These are phyloP conservation scores for Thermothielavioides terrestris DNA, from an alignment of 495 filamentous ascomycete genomes.

Conservation along the genomic window DNA sequence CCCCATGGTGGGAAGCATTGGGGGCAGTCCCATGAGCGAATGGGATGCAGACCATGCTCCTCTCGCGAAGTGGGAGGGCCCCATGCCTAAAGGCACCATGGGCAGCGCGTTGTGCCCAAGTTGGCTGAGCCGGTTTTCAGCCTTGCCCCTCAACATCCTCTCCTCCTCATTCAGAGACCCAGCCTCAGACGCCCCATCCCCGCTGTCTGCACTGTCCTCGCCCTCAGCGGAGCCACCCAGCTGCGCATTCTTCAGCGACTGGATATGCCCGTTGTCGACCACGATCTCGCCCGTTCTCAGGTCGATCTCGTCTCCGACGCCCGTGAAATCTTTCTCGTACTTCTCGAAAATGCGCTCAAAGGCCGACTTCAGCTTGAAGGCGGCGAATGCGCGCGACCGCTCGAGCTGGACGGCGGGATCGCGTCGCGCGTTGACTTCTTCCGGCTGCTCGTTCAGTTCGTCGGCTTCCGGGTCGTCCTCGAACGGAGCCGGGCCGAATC, in stretches of 20 bases:
- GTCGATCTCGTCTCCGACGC: conserved; percentile 46
- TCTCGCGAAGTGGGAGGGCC: not conserved
- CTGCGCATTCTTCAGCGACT: conserved; percentile 34
- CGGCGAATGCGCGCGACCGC: conserved; percentile 51
- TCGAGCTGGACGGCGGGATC: conserved; percentile 47
- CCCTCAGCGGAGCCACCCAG: conserved; percentile 36
- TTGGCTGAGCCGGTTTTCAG: conserved; percentile 1
- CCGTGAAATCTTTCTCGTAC: conserved; percentile 74
- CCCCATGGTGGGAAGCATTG: conserved; percentile 5
- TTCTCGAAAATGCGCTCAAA: conserved; percentile 86
- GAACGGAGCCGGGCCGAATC: conserved; percentile 33
- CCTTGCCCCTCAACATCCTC: conserved; percentile 12
- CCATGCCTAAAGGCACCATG: not conserved
- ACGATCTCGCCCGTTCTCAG: conserved; percentile 61
- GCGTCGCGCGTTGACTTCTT: conserved; percentile 34
- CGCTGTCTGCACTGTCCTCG: conserved; percentile 26
- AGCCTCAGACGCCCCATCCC: conserved; percentile 5
- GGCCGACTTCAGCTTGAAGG: conserved; percentile 60
- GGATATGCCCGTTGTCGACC: conserved; percentile 79
- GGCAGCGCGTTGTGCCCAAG: not conserved
- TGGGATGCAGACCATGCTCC: not conserved
- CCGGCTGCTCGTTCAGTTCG: conserved; percentile 34
- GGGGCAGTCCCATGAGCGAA: not conserved
- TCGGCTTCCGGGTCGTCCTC: conserved; percentile 34
- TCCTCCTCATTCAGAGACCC: conserved; percentile 22